Evolutionary conservation across 2,329 filamentous ascomycete species (phyloP), one percentile per base, ranked within the genome.

Genomic region (Pleoardoris graminearum): DNA sequence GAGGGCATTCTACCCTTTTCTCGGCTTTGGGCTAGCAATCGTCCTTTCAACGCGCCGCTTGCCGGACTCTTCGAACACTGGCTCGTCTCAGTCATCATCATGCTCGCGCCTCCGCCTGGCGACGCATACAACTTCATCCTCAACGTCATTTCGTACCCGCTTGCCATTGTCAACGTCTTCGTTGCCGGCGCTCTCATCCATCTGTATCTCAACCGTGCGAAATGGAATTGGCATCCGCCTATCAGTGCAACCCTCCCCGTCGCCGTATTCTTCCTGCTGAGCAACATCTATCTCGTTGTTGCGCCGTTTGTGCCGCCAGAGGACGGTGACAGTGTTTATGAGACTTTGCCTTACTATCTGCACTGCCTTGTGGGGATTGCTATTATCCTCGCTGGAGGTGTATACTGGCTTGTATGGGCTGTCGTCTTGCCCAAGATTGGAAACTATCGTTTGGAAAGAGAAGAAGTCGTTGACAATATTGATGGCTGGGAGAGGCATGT

Each of bases 1-100:
- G 85, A 88, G 69, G 85, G 85, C 23, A 78, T 88, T n/a, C 71
- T 88, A 2, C 85, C 85, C 0, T 85, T 82, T 51, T 85, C 84
- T 0, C 73, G 76, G 1, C 75, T 88, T 59, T 87, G 82, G 78
- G 84, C 85, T 11, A 84, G 81, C 68, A 87, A 85, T 70, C 77
- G 80, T 39, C 85, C 85, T 0, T 84, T 85, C 65, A 85, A 85
- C 62, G 83, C 83, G 0, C 85, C 84, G 3, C 77, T 84, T 39
- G 80, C 81, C 21, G 84, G 82, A 42, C 77, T 86, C 2, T 84
- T 85, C 53, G 80, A 83, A 75, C 84, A 87, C 75, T 88, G 82
- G 81, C 66, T 82, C 27, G 82, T 86, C 11, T 86, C 80, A 0
- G 79, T 85, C 41, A 80, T 87, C 51, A 85, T 86, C 63, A 86